Base-by-base conservation (phyloP, 768 basidiomycete genomes). In the Collybia sordida region DNA sequence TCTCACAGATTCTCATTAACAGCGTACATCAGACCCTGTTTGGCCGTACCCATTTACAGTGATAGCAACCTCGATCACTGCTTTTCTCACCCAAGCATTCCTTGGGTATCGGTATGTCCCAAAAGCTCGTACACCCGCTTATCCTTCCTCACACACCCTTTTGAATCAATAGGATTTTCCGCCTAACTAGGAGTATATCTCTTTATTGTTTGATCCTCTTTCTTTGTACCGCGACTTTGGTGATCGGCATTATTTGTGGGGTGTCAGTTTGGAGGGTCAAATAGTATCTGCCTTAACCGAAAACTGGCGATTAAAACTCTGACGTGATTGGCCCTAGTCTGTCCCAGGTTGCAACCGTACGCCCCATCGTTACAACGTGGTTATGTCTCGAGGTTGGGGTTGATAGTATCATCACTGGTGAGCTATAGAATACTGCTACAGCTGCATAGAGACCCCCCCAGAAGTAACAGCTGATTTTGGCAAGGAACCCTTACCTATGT, bases 31-130 rank as follows among this genome's bases (percentile, higher is more conserved):
- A 53, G 56, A 42, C 25, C 36, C 45, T 4, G 15, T 52, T 0
- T 56, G 55, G 57, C 54, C 52, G 14, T 52, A 55, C 21, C 45
- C 53, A 7, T 51, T 53, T 27, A 56, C 55, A 3, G 52, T 50
- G 17, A 42, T 58, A 27, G 45, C 37, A 11, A 57, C 46, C 15
- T 46, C 57, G 2, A 25, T 52, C 14, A 55, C 55, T 17, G 57
- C 60, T 11, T 49, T 58, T 27, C n/a, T 61, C 11, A 56, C 58
- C 14, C 58, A 59, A 21, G 49, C 34, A 3, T 59, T 61, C 37
- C 35, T 61, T 34, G 53, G 36, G 14, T 56, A 61, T 45, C 41
- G 57, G 60, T 61, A 24, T 15, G 50, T 23, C 12, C 28, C 14
- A 11, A 3, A 14, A 14, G 14, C 9, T 45, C 12, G 8, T 31